Evolutionary conservation across 1,284 basidiomycete genomes (phyloP).

Genomic region (Austropuccinia psidii): DNA sequence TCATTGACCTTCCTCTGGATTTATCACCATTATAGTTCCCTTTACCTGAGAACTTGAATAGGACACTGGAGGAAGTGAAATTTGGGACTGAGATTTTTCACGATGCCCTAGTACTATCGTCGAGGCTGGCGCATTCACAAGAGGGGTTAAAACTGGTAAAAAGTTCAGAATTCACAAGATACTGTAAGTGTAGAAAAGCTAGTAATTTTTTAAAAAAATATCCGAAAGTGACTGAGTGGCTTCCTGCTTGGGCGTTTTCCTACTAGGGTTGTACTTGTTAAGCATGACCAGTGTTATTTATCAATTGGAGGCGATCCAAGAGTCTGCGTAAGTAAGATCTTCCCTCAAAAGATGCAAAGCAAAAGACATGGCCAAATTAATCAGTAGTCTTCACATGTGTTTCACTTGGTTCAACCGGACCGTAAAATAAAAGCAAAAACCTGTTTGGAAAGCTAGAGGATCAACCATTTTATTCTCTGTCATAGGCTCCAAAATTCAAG

Average conservation of each 20-base stretch:
- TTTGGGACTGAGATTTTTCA: slow-evolving; percentile 15
- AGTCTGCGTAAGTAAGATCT: too few species aligned
- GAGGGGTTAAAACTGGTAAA: slow-evolving; percentile 4
- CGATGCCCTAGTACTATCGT: slow-evolving; percentile 4
- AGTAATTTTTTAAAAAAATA: background rate
- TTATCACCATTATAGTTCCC: background rate
- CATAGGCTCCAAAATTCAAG: too few species aligned
- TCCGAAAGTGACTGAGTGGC: background rate
- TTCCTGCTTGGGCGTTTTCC: background rate
- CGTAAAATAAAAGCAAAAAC: too few species aligned
- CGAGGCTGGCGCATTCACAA: background rate
- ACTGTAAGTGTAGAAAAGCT: slow-evolving; percentile 5
- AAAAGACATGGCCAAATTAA: too few species aligned
- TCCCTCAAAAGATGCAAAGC: too few species aligned
- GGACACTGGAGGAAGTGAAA: background rate
- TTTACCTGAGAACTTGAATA: background rate
- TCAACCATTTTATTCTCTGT: too few species aligned
- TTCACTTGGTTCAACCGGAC: too few species aligned
- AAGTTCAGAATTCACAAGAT: slow-evolving; percentile 14
- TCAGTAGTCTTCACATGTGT: too few species aligned
- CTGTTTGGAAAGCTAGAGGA: too few species aligned
- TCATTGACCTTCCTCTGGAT: background rate
- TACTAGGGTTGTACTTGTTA: slow-evolving; percentile 20
- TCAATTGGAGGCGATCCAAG: slow-evolving; percentile 20
- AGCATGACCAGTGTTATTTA: slow-evolving; percentile 24